Evolutionary conservation across 2,329 filamentous ascomycete genomes (phyloP).

Genomic region (Ophiostoma ulmi): DNA sequence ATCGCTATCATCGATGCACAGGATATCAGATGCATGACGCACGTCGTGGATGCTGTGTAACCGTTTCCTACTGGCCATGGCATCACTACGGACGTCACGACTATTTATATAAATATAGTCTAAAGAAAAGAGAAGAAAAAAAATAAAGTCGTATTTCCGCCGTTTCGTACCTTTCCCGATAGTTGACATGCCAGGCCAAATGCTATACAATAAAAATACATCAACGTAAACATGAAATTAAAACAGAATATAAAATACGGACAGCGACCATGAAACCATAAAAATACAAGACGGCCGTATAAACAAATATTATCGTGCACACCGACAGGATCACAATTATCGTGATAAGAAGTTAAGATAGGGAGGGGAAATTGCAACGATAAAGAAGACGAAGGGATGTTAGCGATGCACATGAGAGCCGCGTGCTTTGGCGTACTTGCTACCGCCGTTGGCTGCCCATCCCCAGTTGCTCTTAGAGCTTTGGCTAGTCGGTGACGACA

Average conservation of each 20-base stretch:
- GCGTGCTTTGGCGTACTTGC: slow-evolving; percentile 2
- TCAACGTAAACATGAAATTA: background rate
- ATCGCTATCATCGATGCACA: background rate
- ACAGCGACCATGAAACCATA: background rate
- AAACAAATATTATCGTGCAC: background rate
- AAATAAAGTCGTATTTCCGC: background rate
- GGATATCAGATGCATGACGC: background rate
- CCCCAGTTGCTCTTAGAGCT: slow-evolving; percentile 11
- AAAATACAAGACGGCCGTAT: background rate
- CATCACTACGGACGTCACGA: background rate
- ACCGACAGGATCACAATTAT: background rate
- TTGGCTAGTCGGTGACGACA: background rate
- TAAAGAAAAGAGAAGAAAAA: background rate
- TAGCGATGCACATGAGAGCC: slow-evolving; percentile 14
- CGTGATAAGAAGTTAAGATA: background rate
- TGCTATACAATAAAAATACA: slow-evolving; percentile 2
- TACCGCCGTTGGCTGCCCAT: slow-evolving; percentile 13
- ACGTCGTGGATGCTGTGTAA: background rate
- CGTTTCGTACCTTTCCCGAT: background rate
- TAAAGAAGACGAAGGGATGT: background rate
- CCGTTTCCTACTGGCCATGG: background rate
- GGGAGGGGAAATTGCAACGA: background rate
- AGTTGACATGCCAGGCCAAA: background rate
- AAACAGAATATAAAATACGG: background rate
- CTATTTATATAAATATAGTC: background rate